These are phyloP conservation scores for Gossypium raimondii DNA, from an alignment of 345 rosid species.

Conservation along the genomic window DNA sequence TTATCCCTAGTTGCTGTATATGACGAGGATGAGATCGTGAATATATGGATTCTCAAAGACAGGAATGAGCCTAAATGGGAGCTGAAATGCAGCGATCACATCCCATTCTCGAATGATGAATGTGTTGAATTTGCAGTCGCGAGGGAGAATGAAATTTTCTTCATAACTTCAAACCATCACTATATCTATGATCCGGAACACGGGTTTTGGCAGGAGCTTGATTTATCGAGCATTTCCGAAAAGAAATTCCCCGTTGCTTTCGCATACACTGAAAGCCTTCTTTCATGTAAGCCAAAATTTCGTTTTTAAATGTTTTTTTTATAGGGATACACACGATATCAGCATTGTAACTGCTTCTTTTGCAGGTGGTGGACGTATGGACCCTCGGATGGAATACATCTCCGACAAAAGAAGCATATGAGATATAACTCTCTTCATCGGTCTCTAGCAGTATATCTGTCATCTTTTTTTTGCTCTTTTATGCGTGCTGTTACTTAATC, in stretches of 20 bases:
- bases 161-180: constrained; percentile 16
- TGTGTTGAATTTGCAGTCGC: constrained; percentile 16
- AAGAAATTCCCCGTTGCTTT: constrained; percentile 6
- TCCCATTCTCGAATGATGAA: neutral
- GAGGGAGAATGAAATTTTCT: constrained; percentile 15
- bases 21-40: constrained; percentile 17
- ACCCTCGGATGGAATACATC: neutral
- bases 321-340: no score
- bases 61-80: constrained; percentile 17
- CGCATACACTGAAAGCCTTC: constrained; percentile 27
- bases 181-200: constrained; percentile 17
- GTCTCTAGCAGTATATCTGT: neutral
- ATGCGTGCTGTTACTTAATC: no score
- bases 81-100: neutral
- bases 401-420: neutral
- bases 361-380: constrained; percentile 10
- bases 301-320: neutral
- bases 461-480: neutral
- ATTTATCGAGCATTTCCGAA: neutral
- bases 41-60: constrained; percentile 21
- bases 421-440: neutral
- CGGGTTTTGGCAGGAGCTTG: constrained; percentile 14
- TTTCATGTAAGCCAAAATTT: constrained; percentile 27
- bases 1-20: constrained; percentile 18
- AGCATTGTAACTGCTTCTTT: neutral